Conservation (phyloP, 2,329 filamentous ascomycete genomes). For the Aspergillus fischeri region DNA sequence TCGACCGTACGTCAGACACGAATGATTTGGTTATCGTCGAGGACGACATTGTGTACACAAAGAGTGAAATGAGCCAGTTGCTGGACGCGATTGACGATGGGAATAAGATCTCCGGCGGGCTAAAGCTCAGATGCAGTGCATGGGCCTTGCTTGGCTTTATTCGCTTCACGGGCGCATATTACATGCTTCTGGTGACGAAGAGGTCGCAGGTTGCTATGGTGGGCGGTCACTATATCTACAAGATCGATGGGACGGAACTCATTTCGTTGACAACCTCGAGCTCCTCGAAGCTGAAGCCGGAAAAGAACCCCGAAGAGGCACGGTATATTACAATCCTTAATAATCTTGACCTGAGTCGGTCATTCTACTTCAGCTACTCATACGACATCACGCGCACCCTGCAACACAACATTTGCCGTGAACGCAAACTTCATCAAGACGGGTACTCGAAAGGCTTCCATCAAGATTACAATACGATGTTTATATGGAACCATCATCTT, state of each 20-base stretch:
- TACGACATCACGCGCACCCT: constrained; percentile 92
- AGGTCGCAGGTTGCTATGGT: constrained; percentile 94
- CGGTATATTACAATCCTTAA: constrained; percentile 85
- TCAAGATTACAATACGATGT: constrained; percentile 91
- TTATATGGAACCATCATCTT: constrained; percentile 94
- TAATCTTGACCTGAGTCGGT: constrained; percentile 83
- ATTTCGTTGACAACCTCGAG: constrained; percentile 75
- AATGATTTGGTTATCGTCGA: constrained; percentile 80
- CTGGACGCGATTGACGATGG: constrained; percentile 92
- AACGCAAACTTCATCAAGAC: constrained; percentile 66
- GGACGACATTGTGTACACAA: constrained; percentile 91
- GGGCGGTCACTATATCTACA: constrained; percentile 92
- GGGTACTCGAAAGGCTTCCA: constrained; percentile 61
- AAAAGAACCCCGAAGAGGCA: constrained; percentile 82
- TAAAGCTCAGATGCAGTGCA: constrained; percentile 82
- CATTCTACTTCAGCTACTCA: constrained; percentile 98
- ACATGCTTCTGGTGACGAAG: constrained; percentile 96
- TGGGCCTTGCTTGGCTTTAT: constrained; percentile 97
- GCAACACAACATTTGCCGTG: constrained; percentile 83
- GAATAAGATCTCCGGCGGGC: constrained; percentile 82
- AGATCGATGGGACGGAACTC: constrained; percentile 89
- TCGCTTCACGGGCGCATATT: constrained; percentile 90
- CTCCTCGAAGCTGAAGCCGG: constrained; percentile 65
- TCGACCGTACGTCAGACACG: constrained; percentile 79
- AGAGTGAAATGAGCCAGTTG: constrained; percentile 88